Base-by-base conservation (phyloP, 345 rosid genomes). In the Eucalyptus melliodora region DNA sequence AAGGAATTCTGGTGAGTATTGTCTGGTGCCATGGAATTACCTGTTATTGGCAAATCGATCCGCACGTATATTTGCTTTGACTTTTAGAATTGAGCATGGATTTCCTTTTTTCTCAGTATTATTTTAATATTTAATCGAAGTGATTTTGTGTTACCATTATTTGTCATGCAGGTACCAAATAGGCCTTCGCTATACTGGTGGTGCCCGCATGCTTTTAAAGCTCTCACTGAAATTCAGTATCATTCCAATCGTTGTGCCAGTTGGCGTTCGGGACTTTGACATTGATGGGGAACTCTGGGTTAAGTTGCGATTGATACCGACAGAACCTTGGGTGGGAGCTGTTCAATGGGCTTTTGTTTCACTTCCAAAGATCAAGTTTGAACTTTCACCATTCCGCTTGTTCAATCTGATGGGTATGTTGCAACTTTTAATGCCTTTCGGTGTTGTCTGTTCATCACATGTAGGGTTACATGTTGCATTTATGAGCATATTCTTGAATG, bases 251-350 rank as follows among this genome's bases (percentile, higher is more conserved):
- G 93, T 92, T 7, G 96, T 98, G 92, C 99, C 99, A 6, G 99
- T 98, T 47, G 98, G 98, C 81, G 93, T 98, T 91, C 95, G 97
- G 45, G 97, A 98, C 94, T 97, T 98, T 90, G 99, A 98, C 92
- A 97, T 98, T 90, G 99, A 97, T 69, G 99, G 99, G 77, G 99
- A 98, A 93, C 97, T 98, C n/a, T 98, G 99, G 99, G 99, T 98
- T 90, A 98, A 98, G 89, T 90, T 97, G 92, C 93, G 99, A 92
- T 91, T 97, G 93, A 97, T 98, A 89, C 99, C 99, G 1, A 92
- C 97, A 14, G 97, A 91, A 55, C 99, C 99, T 89, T 98, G 98
- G 95, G 97, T 98, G 83, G 99, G 99, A 93, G 98, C 98, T 87
- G 99, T 92, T 91, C 92, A 95, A 55, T 97, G 98, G 99, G 99